Conservation (phyloP, 192 early-diverging fungal genomes). For the Coemansia sp. region DNA sequence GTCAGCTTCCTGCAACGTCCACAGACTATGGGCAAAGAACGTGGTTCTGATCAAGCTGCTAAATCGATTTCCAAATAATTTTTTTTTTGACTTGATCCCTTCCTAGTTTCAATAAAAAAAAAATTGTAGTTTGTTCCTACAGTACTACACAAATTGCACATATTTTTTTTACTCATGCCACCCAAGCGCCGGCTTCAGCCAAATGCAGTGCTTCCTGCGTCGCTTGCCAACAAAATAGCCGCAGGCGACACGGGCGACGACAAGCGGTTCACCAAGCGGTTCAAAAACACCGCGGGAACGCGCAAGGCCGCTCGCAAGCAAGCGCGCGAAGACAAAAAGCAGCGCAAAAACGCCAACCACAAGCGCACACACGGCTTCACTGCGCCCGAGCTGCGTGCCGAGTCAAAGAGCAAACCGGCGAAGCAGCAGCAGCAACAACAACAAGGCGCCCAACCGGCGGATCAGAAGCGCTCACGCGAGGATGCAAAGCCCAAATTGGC, state of each 20-base stretch:
- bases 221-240: constrained; percentile 19
- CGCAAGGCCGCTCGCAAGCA: constrained; percentile 52
- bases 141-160: not conserved
- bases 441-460: not conserved
- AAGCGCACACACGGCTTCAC: constrained; percentile 15
- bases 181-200: constrained; percentile 36
- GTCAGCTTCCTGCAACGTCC: no score
- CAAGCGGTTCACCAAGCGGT: constrained; percentile 36
- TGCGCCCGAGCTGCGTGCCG: not conserved
- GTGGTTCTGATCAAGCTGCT: no score
- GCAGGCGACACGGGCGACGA: constrained; percentile 5
- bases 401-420: not conserved
- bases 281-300: constrained; percentile 24
- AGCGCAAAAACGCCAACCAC: constrained; percentile 37
- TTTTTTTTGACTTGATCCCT: constrained; percentile 2
- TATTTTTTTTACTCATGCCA: constrained; percentile 15
- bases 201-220: constrained; percentile 33
- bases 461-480: not conserved
- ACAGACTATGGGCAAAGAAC: no score
- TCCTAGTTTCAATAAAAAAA: not conserved
- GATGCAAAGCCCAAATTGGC: not conserved
- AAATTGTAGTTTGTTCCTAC: not conserved
- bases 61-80: no score
- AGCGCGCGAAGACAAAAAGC: constrained; percentile 51
- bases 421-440: no score